These are phyloP conservation scores for Coemansia sp. DNA, from an alignment of 192 early-diverging fungal species.

Conservation along the genomic window DNA sequence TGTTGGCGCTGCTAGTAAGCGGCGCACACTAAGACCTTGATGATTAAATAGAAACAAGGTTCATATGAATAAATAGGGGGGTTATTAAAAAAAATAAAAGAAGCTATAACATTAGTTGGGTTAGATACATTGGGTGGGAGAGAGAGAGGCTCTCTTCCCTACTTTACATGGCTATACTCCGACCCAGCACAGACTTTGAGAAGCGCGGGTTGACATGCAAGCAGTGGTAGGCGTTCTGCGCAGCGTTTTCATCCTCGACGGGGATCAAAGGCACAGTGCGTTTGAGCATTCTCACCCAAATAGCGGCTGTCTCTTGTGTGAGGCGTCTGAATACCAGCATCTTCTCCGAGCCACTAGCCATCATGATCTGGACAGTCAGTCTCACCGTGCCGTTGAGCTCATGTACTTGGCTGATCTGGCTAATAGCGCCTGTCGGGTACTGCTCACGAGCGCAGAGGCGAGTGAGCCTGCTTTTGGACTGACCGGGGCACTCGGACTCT, in stretches of 20 bases:
- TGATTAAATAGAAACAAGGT: neutral
- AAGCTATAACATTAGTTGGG: constrained; percentile 2
- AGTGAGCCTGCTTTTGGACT: constrained; percentile 7
- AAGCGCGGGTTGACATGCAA: constrained; percentile 44
- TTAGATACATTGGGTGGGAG: constrained; percentile 6
- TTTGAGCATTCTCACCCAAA: constrained; percentile 49
- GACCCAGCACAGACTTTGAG: constrained; percentile 18
- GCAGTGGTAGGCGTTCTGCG: constrained; percentile 26
- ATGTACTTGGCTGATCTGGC: constrained; percentile 31
- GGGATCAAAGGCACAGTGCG: constrained; percentile 28
- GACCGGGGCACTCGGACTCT: neutral
- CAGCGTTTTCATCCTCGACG: constrained; percentile 22
- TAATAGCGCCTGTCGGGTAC: constrained; percentile 27
- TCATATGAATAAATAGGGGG: neutral
- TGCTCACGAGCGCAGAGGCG: constrained; percentile 26
- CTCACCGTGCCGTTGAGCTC: constrained; percentile 37
- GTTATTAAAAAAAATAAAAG: neutral
- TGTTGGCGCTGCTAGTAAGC: neutral
- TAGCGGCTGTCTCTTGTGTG: constrained; percentile 27
- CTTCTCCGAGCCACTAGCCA: constrained; percentile 15
- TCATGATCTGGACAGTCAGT: constrained; percentile 35
- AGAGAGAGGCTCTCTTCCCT: neutral
- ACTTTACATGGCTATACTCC: neutral
- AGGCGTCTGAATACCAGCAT: constrained; percentile 27
- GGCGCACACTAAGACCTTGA: constrained; percentile 1